Percentiles rank a stretch among this genome's conserved stretches.
phyloP scores from a whole-genome alignment of 208 protist genomes.

The Trypanosoma platydactyli region DNA sequence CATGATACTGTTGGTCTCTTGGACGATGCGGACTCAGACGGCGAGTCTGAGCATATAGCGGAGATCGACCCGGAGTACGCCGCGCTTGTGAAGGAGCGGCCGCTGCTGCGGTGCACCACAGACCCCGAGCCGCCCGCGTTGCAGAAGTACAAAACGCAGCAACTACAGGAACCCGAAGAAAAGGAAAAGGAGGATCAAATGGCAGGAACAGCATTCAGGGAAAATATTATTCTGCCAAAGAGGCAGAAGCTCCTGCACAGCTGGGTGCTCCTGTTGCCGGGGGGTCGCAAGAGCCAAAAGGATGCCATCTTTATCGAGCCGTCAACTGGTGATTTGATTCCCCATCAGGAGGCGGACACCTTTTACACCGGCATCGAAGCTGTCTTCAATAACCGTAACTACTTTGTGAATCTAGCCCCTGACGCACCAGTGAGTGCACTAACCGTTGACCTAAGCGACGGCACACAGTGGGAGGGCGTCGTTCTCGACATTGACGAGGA shows the following conservation, averaged over 20 bases:
- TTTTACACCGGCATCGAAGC: slow-evolving; percentile 85
- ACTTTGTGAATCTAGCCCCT: slow-evolving; percentile 85
- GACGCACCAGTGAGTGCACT: slow-evolving; percentile 57
- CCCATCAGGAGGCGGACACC: slow-evolving; percentile 33
- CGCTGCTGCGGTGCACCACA: slow-evolving; percentile 37
- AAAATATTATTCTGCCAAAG: no score
- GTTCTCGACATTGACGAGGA: slow-evolving; percentile 39
- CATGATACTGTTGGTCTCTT: slow-evolving; percentile 39
- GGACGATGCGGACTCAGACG: slow-evolving; percentile 60
- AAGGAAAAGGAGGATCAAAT: background rate
- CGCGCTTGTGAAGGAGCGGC: slow-evolving; percentile 59
- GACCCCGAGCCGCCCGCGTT: slow-evolving; percentile 41
- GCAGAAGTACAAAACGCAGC: background rate
- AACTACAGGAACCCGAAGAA: background rate
- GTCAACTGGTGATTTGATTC: slow-evolving; percentile 69
- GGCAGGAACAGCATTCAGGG: background rate
- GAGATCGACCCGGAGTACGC: slow-evolving; percentile 56
- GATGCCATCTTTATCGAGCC: slow-evolving; percentile 86
- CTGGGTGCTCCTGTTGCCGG: slow-evolving; percentile 88
- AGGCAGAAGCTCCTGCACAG: slow-evolving; percentile 46
- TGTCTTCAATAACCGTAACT: slow-evolving; percentile 89
- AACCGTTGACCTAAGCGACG: slow-evolving; percentile 59
- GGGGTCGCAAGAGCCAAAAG: slow-evolving; percentile 51
- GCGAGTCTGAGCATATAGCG: slow-evolving; percentile 44
- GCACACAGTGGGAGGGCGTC: slow-evolving; percentile 77